phyloP scores from a whole-genome alignment of 768 basidiomycete species.

The Serendipita sp. region DNA sequence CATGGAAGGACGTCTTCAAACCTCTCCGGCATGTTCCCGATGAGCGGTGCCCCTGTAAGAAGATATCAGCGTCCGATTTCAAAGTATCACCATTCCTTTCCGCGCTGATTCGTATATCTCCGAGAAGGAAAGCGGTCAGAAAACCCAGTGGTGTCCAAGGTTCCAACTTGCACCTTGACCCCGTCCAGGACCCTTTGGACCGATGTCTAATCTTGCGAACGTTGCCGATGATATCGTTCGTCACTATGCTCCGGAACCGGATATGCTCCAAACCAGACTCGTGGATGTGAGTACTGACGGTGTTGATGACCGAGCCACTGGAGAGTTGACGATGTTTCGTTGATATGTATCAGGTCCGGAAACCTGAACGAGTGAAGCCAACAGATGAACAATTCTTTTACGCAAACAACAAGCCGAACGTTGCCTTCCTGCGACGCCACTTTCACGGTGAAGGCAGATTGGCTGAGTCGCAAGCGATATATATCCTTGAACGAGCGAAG shows the following conservation, averaged over 20 bases:
- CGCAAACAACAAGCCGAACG: slow-evolving; percentile 21
- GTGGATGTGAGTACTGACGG: background rate
- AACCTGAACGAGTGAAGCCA: slow-evolving; percentile 16
- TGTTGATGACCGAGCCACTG: background rate
- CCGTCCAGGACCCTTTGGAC: background rate
- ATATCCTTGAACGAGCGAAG: background rate
- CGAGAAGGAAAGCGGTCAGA: too few relatives aligned
- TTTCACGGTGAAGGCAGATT: slow-evolving; percentile 24
- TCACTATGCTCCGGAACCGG: slow-evolving; percentile 2
- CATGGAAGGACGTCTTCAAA: too few relatives aligned
- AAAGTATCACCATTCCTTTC: too few relatives aligned
- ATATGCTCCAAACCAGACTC: background rate
- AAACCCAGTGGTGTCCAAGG: too few relatives aligned
- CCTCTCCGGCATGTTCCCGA: too few relatives aligned
- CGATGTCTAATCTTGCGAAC: background rate
- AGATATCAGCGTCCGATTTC: too few relatives aligned
- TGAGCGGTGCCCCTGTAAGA: too few relatives aligned
- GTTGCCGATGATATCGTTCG: slow-evolving; percentile 2
- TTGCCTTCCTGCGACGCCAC: slow-evolving; percentile 32
- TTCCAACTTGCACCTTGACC: too few relatives aligned
- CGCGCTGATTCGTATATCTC: too few relatives aligned
- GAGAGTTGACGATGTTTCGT: background rate
- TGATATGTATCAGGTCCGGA: background rate
- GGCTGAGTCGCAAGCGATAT: slow-evolving; percentile 1
- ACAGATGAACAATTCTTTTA: slow-evolving; percentile 29